Evolutionary conservation across 495 filamentous ascomycete genomes (phyloP), one percentile per base, ranked within the genome.

Genomic region (Glutinoglossum americanum): DNA sequence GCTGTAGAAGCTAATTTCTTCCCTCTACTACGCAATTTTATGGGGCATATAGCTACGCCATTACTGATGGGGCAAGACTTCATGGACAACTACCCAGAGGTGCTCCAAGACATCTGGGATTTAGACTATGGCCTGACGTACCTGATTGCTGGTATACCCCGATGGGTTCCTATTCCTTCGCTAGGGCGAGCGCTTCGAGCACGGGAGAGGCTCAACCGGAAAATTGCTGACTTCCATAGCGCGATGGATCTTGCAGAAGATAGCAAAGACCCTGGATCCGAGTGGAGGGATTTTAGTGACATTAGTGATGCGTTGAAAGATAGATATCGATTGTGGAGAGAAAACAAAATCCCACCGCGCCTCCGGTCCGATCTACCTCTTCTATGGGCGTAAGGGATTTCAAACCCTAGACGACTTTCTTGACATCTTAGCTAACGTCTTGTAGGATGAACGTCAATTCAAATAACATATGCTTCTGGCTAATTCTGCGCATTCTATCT

Each of bases 371-470:
- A 53, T 53, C 3, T 53, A 25, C 2, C 49, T 1, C 11, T 53
- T 3, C 1, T 53, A 28, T 53, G 49, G 49, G 49, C 49, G 49
- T 53, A 53, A 30, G 49, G 11, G 3, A 5, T 30, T 30, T 4
- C 47, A 53, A 28, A 27, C 23, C 8, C 5, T 3, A 6, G 11
- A 28, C 11, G 1, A 32, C 15, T 1, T 6, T 27, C 11, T 27
- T 30, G 49, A 47, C 23, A 13, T 28, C 28, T 30, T 53, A 27
- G 49, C 49, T 53, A n/a, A 61, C 80, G 23, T 62, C 80, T 13
- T 82, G 78, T 74, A 72, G 72, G 21, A 64, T 77, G 59, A 72
- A 74, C 57, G 73, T 72, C 10, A 74, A 81, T 57, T 65, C 72
- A 1, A 70, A 74, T 15, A 70, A 72, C 32, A 65, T 75, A 49